Evolutionary conservation across 768 basidiomycete genomes (phyloP), one percentile per base, ranked within the genome.

Genomic region (Phylloporus sp.): DNA sequence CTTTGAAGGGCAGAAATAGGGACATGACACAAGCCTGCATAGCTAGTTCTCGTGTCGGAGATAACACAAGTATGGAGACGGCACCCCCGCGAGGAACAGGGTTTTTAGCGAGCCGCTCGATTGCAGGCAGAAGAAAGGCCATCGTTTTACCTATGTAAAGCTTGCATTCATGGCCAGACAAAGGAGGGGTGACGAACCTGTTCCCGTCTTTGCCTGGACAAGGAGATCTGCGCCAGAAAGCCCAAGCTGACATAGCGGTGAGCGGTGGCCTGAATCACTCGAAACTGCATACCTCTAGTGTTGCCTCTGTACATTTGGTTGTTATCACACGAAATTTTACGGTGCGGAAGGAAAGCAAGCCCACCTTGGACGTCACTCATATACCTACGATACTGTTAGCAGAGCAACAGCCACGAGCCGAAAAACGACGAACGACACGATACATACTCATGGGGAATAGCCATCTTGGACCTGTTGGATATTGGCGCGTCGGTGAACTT

Each of bases 11-110:
- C 22, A 2, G 26, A 31, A 5, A 8, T 0, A 7, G 4, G 10
- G 9, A 11, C 5, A 39, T 15, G 68, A 61, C 62, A 74, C 78
- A 66, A 45, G 86, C 86, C 70, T 88, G 86, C 58, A 81, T 78
- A 2, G 85, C 87, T 29, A 90, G 68, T 62, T 90, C 88, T 52
- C 86, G 76, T 1, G 88, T 89, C 0, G 88, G 88, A 4, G 86
- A 84, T 26, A 90, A 58, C 2, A 90, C 79, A 23, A 85, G 76
- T 34, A 84, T 79, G 18, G 81, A 86, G 27, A 83, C 75, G 0
- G 50, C n/a, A 0, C 55, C 62, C 6, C 0, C 15, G 45, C 46
- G 55, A 23, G 40, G 31, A 32, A 55, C 62, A 48, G 76, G 73
- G 57, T 77, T 74, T 52, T 74, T 66, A 65, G 76, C 77, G 20